Evolutionary conservation across 2,329 filamentous ascomycete genomes (phyloP).

Genomic region (Beauveria brongniartii): DNA sequence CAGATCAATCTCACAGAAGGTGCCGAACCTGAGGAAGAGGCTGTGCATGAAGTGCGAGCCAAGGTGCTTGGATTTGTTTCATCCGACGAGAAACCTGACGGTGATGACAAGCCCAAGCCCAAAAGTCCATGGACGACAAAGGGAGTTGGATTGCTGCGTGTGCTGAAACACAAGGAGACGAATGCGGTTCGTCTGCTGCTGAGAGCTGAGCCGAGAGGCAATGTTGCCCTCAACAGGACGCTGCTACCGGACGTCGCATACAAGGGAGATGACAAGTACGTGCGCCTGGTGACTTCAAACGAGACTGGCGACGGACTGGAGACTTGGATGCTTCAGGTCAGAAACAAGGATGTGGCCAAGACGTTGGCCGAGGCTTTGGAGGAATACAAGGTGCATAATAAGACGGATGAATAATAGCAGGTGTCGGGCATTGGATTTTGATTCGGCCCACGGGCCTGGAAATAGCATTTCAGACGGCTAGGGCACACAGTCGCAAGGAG

Average conservation of each 20-base stretch:
- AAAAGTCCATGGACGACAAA: slow-evolving; percentile 58
- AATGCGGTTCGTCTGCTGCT: slow-evolving; percentile 60
- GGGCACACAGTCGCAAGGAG: slow-evolving; percentile 3
- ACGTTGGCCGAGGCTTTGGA: slow-evolving; percentile 44
- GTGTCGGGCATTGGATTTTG: slow-evolving; percentile 1
- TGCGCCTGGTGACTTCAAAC: slow-evolving; percentile 50
- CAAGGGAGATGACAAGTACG: slow-evolving; percentile 50
- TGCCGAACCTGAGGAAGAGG: slow-evolving; percentile 63
- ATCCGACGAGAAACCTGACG: slow-evolving; percentile 37
- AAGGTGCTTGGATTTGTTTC: slow-evolving; percentile 58
- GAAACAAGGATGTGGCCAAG: slow-evolving; percentile 51
- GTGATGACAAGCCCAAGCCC: slow-evolving; percentile 35
- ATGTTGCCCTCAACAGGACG: slow-evolving; percentile 63
- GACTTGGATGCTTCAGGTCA: slow-evolving; percentile 65
- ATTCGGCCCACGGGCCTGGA: slow-evolving; percentile 9
- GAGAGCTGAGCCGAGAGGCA: slow-evolving; percentile 66
- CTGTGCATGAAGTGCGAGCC: slow-evolving; percentile 61
- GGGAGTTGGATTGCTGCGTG: slow-evolving; percentile 62
- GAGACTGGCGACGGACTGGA: slow-evolving; percentile 53
- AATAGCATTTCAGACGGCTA: slow-evolving; percentile 11
- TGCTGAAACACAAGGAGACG: slow-evolving; percentile 66
- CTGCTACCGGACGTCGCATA: slow-evolving; percentile 57
- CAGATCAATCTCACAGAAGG: slow-evolving; percentile 63
- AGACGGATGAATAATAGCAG: slow-evolving; percentile 32
- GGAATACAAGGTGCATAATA: slow-evolving; percentile 48